phyloP scores from a whole-genome alignment of 352 stramenopile genomes.

The Lagenidium sp. region DNA sequence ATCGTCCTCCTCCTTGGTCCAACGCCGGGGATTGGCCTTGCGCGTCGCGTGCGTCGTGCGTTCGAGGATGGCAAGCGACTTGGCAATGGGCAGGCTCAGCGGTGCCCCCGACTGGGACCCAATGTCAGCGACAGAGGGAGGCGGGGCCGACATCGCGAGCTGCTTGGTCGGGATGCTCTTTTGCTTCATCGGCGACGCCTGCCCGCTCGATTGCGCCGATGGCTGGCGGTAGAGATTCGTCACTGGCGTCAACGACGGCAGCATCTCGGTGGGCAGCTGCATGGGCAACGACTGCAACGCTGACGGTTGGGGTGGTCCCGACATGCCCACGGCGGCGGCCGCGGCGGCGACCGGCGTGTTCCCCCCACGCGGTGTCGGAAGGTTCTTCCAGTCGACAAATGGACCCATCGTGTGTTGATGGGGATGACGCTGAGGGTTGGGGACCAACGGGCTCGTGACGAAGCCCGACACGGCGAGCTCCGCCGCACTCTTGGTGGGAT shows the following conservation, averaged over 20 bases:
- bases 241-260: conserved; percentile 11
- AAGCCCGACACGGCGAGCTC: conserved; percentile 11
- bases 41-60: conserved; percentile 32
- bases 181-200: conserved; percentile 56
- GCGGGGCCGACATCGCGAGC: conserved; percentile 24
- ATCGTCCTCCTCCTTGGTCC: conserved; percentile 87
- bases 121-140: conserved; percentile 2
- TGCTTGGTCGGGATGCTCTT: conserved; percentile 78
- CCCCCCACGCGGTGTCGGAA: not conserved
- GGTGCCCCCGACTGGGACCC: no score
- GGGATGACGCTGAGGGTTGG: conserved; percentile 9
- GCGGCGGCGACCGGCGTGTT: not conserved
- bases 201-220: conserved; percentile 10
- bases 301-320: no score
- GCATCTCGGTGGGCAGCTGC: not conserved
- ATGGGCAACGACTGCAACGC: not conserved
- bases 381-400: conserved; percentile 20
- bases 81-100: conserved; percentile 18
- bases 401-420: no score
- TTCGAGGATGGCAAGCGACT: conserved; percentile 18
- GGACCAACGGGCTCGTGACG: conserved; percentile 14
- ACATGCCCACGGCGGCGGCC: not conserved
- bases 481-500: conserved; percentile 4
- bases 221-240: conserved; percentile 13
- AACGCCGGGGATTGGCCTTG: conserved; percentile 74